These are phyloP conservation scores for Fusarium pininemorale DNA, from an alignment of 2,329 filamentous ascomycete genomes.

Conservation along the genomic window DNA sequence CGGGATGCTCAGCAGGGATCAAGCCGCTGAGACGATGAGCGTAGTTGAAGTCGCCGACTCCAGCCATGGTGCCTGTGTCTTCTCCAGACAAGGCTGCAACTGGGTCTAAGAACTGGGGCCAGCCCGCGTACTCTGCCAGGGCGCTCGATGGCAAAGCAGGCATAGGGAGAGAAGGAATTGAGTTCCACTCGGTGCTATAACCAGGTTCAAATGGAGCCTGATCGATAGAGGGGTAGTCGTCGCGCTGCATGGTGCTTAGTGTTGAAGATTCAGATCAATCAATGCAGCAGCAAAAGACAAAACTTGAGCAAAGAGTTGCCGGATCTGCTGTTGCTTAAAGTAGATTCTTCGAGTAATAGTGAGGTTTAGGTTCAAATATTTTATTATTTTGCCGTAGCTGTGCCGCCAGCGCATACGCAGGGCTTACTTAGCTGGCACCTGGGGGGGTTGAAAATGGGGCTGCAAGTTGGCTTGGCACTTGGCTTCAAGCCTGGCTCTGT, in stretches of 20 bases:
- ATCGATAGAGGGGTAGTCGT: neutral
- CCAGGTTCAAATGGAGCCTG: neutral
- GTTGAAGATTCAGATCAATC: neutral
- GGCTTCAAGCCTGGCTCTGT: neutral
- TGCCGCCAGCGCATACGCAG: rapidly evolving
- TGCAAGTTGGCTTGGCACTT: neutral
- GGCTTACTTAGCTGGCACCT: neutral
- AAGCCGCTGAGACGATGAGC: neutral
- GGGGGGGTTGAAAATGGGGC: neutral
- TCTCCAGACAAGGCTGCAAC: neutral
- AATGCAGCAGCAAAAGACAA: neutral
- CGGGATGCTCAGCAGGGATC: rapidly evolving
- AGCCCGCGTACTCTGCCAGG: neutral
- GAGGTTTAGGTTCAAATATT: rapidly evolving
- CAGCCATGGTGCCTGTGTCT: neutral
- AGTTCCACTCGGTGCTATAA: neutral
- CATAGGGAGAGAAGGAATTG: neutral
- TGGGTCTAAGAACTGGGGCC: neutral
- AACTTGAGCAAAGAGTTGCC: neutral
- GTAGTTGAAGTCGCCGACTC: neutral
- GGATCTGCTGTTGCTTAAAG: neutral
- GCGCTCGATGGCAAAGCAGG: neutral
- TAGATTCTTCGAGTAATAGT: rapidly evolving
- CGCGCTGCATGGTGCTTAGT: neutral
- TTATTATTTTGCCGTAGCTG: rapidly evolving